Evolutionary conservation across 1,284 basidiomycete species (phyloP), one percentile per base, ranked within the genome.

Genomic region (Tremellales sp.): DNA sequence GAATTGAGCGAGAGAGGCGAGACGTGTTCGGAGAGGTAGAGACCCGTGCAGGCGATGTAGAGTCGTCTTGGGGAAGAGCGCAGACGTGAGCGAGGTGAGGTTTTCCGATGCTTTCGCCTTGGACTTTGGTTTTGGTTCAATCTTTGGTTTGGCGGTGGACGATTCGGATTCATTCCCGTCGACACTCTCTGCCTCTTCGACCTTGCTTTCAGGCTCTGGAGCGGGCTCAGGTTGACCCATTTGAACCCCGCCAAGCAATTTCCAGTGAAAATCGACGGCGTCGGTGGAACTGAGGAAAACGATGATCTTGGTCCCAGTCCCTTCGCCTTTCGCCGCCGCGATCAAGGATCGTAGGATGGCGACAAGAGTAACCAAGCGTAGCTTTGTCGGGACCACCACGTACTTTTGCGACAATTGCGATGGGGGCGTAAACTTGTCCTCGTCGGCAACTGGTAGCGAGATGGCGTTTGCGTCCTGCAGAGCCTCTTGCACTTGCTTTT

Each of bases 281-380:
- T 97, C 93, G 2, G 92, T 98, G 62, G 92, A 97, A 62, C 87
- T 92, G 53, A 98, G 77, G 74, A 99, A 99, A 4, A 98, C 91
- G 46, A 99, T 91, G 40, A 97, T 84, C 58, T 80, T 78, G 40
- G 64, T 71, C 0, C 77, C 72, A 17, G 61, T 61, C 3, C 61
- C 64, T 17, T 67, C 62, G 15, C 48, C 58, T 35, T 69, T 65
- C 4, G 54, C 59, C 40, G 76, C 77, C 3, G 84, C 76, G 31
- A 97, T 77, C 4, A 94, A 78, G 3, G 82, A 82, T 23, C 86
- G 84, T 26, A 93, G 76, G 2, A 98, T 79, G 2, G 94, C 87
- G 24, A 98, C 78, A 12, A 99, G 82, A 0, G 89, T 81, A 29
- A 99, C 96, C 19, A 98, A 79, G 2, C 94, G 84, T 26, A 97